Conservation (phyloP, 306 rosid genomes). For the Vigna reflexopilosa region DNA sequence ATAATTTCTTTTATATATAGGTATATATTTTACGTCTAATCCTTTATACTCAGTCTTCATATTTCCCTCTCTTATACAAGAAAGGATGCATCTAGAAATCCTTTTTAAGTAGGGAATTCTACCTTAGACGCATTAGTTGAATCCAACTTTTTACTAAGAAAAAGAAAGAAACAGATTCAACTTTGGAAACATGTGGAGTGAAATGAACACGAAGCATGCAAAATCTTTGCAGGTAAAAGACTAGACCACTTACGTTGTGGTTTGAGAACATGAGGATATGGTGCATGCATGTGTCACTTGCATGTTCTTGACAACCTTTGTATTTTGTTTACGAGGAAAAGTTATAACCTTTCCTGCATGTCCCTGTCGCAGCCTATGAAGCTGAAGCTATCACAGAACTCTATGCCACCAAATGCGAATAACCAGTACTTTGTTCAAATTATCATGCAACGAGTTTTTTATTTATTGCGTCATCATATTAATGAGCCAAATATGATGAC, state of each 20-base stretch:
- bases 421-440: not conserved
- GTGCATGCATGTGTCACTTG: slow-evolving; percentile 15
- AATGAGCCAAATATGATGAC: too few species aligned
- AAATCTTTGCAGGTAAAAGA: not conserved
- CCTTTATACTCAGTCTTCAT: too few species aligned
- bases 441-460: not conserved
- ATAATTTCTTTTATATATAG: too few species aligned
- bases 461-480: not conserved
- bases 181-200: not conserved
- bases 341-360: not conserved
- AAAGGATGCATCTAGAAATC: not conserved
- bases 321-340: not conserved
- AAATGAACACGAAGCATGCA: not conserved
- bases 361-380: slow-evolving; percentile 23
- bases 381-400: slow-evolving; percentile 10
- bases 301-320: not conserved
- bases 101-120: not conserved
- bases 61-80: not conserved
- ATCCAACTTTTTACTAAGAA: not conserved
- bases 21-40: too few species aligned
- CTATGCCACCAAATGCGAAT: not conserved
- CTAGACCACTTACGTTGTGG: not conserved
- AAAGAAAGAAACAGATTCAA: not conserved
- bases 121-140: not conserved
- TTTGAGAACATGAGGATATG: not conserved